Evolutionary conservation across 2,329 filamentous ascomycete genomes (phyloP), one percentile per base, ranked within the genome.

Genomic region (Neoarthrinium moseri): DNA sequence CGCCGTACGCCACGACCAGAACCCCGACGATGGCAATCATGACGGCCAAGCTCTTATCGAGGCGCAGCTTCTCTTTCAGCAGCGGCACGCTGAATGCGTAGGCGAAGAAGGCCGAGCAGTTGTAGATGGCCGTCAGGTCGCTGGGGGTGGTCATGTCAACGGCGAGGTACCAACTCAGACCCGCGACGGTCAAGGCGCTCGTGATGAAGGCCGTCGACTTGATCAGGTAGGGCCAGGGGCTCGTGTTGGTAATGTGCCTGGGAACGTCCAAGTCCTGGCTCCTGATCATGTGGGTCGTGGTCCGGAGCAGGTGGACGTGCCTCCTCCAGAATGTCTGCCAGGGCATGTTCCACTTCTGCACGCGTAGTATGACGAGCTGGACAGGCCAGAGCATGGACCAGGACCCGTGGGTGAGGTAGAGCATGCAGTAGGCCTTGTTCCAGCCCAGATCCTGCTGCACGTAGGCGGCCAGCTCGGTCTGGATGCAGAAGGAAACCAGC

Each of bases 401-500:
- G 2, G 91, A 96, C 45, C 92, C 88, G 70, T 99, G 94, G 10
- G 94, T 99, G 54, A 99, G 77, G 69, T 95, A 96, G 77, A 99
- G 82, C 94, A 99, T 99, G 75, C 90, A 95, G 72, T 96, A 99
- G n/a, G 94, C 89, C 73, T 99, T 99, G 71, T 95, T 83, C 94
- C 94, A 99, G 52, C 87, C 84, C 52, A 96, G 71, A 49, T 94
- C 84, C 64, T 92, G 86, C 71, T 97, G 92, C 50, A 99, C 94
- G 70, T 96, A 91, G 8, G 95, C 85, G 10, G 91, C 92, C 44
- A 95, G 90, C 74, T 97, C 92, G 4, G 94, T 97, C 78, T 99
- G 94, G 5, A 96, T 75, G 38, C 90, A 89, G 65, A 99, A 99
- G 61, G 88, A 87, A 48, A 95, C 72, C 60, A 99, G 75, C 62